Evolutionary conservation across 768 basidiomycete genomes (phyloP), one percentile per base, ranked within the genome.

Genomic region (Clitopilus hobsonii): DNA sequence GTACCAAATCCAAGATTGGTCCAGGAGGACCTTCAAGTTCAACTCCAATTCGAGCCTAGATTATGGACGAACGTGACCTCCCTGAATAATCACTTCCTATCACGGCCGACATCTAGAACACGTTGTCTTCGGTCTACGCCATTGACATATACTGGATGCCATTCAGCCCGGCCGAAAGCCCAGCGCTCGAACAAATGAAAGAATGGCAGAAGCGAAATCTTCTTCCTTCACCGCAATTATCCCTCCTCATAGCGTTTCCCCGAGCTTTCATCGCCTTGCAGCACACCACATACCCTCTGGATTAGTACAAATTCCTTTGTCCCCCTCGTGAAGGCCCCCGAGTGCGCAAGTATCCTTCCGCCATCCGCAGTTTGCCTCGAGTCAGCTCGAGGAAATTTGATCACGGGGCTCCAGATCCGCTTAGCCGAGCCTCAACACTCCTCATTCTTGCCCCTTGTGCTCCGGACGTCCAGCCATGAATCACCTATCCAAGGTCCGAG

Each of bases 401-500:
- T 45, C 41, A 45, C 41, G 41, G 41, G 41, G 18, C 41, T 18
- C 41, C 41, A 45, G 41, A 18, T 45, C 41, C 41, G 41, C 41
- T 45, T 45, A 20, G 41, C 41, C 41, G 41, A 45, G 32, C 32
- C 13, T n/a, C 32, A 10, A 45, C 18, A 45, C 41, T 45, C 5
- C 41, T 45, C 22, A 16, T 45, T 45, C 41, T 45, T 45, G 41
- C 11, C 10, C 32, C 32, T 10, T 4, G n/a, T 36, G 13, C 32
- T 14, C 32, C 32, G 32, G 32, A 11, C 32, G n/a, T 10, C 16
- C 38, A 45, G 38, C 41, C 41, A 45, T 45, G 41, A 45, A 45
- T 45, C n/a, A 45, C 41, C 41, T 45, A 45, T 45, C 41, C 41
- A 45, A 45, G 41, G 14, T 45, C 41, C 41, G 41, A 45, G 32